These are phyloP conservation scores for Annona cherimola DNA, from an alignment of 164 flowering plant genomes.

Conservation along the genomic window DNA sequence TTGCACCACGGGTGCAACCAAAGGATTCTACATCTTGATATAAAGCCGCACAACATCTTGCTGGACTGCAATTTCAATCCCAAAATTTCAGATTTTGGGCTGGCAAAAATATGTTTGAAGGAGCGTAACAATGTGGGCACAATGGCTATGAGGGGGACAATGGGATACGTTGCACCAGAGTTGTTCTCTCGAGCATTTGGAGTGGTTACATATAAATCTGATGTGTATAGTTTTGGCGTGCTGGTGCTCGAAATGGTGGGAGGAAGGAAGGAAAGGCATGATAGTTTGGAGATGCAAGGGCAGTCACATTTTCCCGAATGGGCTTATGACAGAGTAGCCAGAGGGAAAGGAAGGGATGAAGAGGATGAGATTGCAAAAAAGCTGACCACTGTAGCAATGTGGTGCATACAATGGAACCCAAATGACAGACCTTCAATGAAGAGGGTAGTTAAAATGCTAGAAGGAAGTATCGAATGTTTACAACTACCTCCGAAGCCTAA, in stretches of 20 bases:
- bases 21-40: constrained; percentile 20
- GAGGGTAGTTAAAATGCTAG: constrained; percentile 12
- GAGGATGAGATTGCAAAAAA: constrained; percentile 11
- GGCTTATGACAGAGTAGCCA: not conserved
- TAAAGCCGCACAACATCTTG: constrained; percentile 25
- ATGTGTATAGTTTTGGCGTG: constrained; percentile 15
- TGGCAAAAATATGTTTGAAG: constrained; percentile 15
- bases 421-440: constrained; percentile 14
- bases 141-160: constrained; percentile 8
- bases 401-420: constrained; percentile 20
- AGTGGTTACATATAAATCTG: constrained; percentile 12
- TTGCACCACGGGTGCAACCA: constrained; percentile 17
- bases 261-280: not conserved
- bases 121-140: constrained; percentile 4
- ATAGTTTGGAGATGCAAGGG: not conserved
- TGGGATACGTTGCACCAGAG: constrained; percentile 20
- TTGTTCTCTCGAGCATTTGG: constrained; percentile 9
- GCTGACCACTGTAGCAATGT: constrained; percentile 11
- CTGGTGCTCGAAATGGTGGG: constrained; percentile 8
- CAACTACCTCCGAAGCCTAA: constrained; percentile 10
- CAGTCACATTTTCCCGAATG: constrained; percentile 1
- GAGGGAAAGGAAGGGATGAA: not conserved
- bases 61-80: constrained; percentile 19
- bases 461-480: constrained; percentile 7
- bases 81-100: constrained; percentile 26